Evolutionary conservation across 129 eudicot genomes (phyloP).

Genomic region (Ambrosia trifida): DNA sequence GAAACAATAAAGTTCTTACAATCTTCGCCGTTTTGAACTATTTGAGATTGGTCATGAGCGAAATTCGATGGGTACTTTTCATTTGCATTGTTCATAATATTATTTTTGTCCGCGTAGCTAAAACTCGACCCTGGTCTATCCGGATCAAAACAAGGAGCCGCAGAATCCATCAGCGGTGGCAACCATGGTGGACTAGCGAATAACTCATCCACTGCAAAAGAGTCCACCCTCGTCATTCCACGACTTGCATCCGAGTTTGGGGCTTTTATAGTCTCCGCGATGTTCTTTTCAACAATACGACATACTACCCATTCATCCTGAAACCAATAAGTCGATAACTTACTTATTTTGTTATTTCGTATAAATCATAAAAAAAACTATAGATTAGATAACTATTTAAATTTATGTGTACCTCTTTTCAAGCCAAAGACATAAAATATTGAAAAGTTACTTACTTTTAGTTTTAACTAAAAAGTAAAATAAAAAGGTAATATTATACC

Average conservation of each 20-base stretch:
- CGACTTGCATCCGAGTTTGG: conserved; percentile 23
- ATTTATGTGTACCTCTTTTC: background rate
- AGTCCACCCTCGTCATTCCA: conserved; percentile 42
- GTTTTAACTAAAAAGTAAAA: conserved; percentile 3
- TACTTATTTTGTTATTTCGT: background rate
- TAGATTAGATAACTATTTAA: background rate
- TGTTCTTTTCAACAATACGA: conserved; percentile 59
- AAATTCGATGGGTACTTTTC: conserved; percentile 31
- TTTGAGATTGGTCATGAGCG: conserved; percentile 32
- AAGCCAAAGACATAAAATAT: background rate
- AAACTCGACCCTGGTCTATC: conserved; percentile 22
- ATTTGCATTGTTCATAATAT: conserved; percentile 14
- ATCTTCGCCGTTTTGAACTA: conserved; percentile 34
- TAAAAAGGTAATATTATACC: conserved; percentile 35
- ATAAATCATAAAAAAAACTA: background rate
- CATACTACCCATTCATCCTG: conserved; percentile 85
- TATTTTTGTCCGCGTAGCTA: conserved; percentile 20
- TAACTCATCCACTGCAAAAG: conserved; percentile 59
- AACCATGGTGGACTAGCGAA: conserved; percentile 47
- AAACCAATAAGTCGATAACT: conserved; percentile 4
- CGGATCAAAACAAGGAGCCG: conserved; percentile 13
- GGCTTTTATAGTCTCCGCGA: conserved; percentile 28
- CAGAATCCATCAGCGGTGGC: conserved; percentile 55
- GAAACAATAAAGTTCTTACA: conserved; percentile 36
- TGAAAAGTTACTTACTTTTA: background rate